Evolutionary conservation across 257 asterid genomes (phyloP), one percentile per base, ranked within the genome.

Genomic region (Nyctanthes arbortristis): DNA sequence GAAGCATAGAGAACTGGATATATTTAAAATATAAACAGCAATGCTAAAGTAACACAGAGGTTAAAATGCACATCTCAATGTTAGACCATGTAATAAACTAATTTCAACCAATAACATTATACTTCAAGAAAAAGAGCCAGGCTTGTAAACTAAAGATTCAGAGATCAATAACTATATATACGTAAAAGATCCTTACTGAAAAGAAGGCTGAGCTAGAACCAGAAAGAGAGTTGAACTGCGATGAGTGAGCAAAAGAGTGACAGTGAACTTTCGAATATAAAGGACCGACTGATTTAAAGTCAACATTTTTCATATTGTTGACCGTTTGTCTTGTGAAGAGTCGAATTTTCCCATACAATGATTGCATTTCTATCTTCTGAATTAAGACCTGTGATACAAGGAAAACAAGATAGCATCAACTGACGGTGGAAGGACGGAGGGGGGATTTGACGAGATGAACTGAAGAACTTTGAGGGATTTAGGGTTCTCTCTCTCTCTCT

Each of bases 341-440:
- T 22, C 84, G 82, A 34, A 82, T 68, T 65, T 79, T 82, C 8
- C 88, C 81, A 68, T 56, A 77, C 18, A 84, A 60, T 34, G 93
- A 84, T 40, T 80, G 90, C 90, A 87, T 87, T 73, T 72, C 76
- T 37, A 13, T 64, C 66, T 70, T 35, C 70, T 66, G 63, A 69
- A 68, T 66, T 76, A 66, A 27, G 58, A 70, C 73, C 75, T 81
- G 62, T 33, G 47, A 35, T 70, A 52, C 33, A 34, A 13, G 36
- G 39, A 62, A 29, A 40, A 29, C 10, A 0, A 0, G 27, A 18
- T 24, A 52, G 28, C 12, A 61, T 27, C 1, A 12, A 65, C 18
- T 33, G n/a, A n/a, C n/a, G n/a, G n/a, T n/a, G n/a, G n/a, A n/a
- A n/a, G n/a, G n/a, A n/a, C n/a, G n/a, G n/a, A n/a, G n/a, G n/a